Conservation (phyloP, 2,329 filamentous ascomycete species). For the Scedosporium aurantiacum region DNA sequence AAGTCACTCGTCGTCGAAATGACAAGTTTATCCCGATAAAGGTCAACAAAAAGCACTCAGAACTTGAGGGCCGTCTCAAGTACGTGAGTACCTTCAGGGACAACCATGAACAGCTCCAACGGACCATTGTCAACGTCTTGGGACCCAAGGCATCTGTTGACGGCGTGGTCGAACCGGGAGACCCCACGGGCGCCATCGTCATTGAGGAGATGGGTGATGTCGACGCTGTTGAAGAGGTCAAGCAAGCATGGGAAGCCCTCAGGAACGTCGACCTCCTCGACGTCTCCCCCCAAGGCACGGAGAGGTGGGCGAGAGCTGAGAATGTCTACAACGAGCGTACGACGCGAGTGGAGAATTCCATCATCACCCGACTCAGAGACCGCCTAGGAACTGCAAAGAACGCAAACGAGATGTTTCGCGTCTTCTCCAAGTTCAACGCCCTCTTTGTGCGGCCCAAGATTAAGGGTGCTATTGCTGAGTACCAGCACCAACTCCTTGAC, state of each 20-base stretch:
- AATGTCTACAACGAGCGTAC: conserved; percentile 96
- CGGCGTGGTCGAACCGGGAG: conserved; percentile 36
- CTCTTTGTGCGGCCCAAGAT: conserved; percentile 99
- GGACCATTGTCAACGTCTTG: conserved; percentile 93
- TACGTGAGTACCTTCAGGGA: conserved; percentile 93
- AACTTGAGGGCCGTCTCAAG: conserved; percentile 80
- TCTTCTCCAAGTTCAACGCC: conserved; percentile 99
- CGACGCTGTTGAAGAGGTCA: conserved; percentile 92
- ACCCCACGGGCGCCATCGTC: conserved; percentile 51
- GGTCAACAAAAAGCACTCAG: conserved; percentile 74
- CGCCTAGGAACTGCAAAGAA: conserved; percentile 91
- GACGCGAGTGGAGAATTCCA: conserved; percentile 94
- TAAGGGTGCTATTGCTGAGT: conserved; percentile 91
- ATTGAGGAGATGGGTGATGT: conserved; percentile 95
- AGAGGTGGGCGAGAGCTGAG: conserved; percentile 87
- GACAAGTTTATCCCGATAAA: conserved; percentile 99
- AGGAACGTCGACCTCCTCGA: conserved; percentile 94
- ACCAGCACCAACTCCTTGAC: conserved; percentile 95
- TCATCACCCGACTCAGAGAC: conserved; percentile 87
- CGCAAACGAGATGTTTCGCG: conserved; percentile 98
- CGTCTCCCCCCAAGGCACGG: conserved; percentile 79
- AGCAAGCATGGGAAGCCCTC: conserved; percentile 84
- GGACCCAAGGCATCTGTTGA: conserved; percentile 57
- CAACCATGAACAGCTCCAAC: conserved; percentile 94
- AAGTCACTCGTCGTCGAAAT: conserved; percentile 83